Evolutionary conservation across 495 filamentous ascomycete genomes (phyloP).

Genomic region (Penicillium dipodomyicola): DNA sequence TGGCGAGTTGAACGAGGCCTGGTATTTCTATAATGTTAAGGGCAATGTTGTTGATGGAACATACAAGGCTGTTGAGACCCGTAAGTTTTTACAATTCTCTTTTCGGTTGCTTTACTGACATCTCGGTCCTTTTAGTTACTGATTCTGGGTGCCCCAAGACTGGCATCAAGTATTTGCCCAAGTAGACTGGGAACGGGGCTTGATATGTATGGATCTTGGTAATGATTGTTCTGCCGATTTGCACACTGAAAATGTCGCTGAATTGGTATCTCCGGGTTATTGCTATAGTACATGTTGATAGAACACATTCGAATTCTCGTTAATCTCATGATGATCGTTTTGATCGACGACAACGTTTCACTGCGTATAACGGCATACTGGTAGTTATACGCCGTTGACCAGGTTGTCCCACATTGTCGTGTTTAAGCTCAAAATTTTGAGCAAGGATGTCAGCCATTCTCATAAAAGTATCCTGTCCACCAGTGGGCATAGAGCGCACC

Average conservation of each 20-base stretch:
- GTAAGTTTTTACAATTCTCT: slow-evolving; percentile 30
- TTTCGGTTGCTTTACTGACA: not conserved
- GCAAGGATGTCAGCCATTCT: not conserved
- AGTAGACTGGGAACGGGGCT: slow-evolving; percentile 22
- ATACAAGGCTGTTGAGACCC: slow-evolving; percentile 57
- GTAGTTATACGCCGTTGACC: not conserved
- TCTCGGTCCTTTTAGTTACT: slow-evolving; percentile 35
- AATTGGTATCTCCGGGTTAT: slow-evolving; percentile 6
- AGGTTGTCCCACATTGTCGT: not conserved
- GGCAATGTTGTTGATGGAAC: slow-evolving; percentile 68
- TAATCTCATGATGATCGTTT: not conserved
- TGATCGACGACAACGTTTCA: not conserved
- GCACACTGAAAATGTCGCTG: slow-evolving; percentile 1
- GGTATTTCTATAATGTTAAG: slow-evolving; percentile 74
- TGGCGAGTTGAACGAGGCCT: slow-evolving; percentile 62
- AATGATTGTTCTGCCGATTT: not conserved
- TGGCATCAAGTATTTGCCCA: slow-evolving; percentile 63
- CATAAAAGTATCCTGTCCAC: not conserved
- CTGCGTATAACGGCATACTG: not conserved
- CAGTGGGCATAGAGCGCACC: not conserved
- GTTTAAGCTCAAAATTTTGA: not conserved
- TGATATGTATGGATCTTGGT: not conserved
- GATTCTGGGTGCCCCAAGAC: slow-evolving; percentile 53
- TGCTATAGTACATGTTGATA: slow-evolving; percentile 10
- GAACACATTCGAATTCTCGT: not conserved